Base-by-base conservation (phyloP, 192 early-diverging fungal species). In the Dimargaris xerosporica region DNA sequence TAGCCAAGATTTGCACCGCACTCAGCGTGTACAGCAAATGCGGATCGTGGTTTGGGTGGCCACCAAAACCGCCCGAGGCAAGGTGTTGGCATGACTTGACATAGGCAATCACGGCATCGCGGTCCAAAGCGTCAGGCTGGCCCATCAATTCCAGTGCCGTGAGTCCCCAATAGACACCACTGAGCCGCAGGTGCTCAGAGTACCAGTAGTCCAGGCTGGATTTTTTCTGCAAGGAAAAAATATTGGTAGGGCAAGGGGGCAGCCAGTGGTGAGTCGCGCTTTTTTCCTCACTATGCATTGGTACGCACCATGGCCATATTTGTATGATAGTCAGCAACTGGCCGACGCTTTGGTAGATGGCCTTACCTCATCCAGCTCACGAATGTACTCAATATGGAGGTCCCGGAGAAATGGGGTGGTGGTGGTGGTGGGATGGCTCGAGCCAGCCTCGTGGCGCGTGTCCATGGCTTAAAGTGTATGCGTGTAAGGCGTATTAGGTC, bases 101-200 rank as follows among this genome's bases (percentile, higher is more conserved):
- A 66, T 94, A 96, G 12, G 77, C 68, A 11, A 98, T 81, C 12
- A 98, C 73, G 0, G 85, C 77, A 0, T 90, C 80, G 17, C 73
- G 72, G 50, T 86, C 75, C 10, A 97, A 69, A 15, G 81, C 84
- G 21, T 85, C 80, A 23, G 70, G 61, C 21, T 75, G 70, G 46
- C 79, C 75, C 68, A 98, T 67, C 44, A 96, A 67, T 39, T 83
- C 78, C 42, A 96, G 71, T 0, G 92, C 83, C 0, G 91, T 92
- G 0, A 93, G 66, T 0, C 92, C 93, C 95, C 95, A 96, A 65
- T 96, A 98, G 26, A 98, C 76, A 28, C 91, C 95, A 64, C 86
- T 93, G 19, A 98, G 67, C 0, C 91, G 85, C 12, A 98, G 73
- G 59, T 95, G 93, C 63, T 94, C 93, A 7, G 87, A 84, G 54